Evolutionary conservation across 768 basidiomycete species (phyloP), one percentile per base, ranked within the genome.

Genomic region (Lactifluus subvellereus): DNA sequence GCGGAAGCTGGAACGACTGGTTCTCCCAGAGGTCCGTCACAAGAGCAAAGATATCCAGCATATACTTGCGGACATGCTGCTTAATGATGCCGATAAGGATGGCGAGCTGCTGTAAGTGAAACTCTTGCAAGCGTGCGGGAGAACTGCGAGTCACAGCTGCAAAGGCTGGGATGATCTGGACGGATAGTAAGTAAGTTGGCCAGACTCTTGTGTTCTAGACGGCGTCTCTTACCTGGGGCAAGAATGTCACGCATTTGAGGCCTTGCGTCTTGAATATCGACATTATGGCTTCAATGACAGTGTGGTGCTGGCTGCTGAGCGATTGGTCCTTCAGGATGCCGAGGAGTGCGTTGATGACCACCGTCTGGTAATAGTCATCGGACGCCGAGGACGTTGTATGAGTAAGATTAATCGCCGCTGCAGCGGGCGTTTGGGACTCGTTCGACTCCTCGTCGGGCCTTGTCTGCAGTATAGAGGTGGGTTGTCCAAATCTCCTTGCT

Each of bases 201-300:
- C n/a, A 2, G 6, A 27, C 16, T 8, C 9, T 53, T 32, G 30
- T 16, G 53, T 37, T 13, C 13, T 27, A 40, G 14, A 32, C 14
- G 35, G 3, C 22, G 38, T 54, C 73, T 55, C 48, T 50, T 71
- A 94, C 93, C 80, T 97, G 94, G 49, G 96, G 91, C 30, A 99
- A 76, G 76, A 98, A 98, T 2, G 91, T 84, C 20, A 96, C 94
- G 73, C 94, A 97, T 79, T 95, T 94, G 71, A 98, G 77, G 14
- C 96, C 94, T 71, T 98, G 95, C 0, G 94, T 97, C 74, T 95
- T 94, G 82, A 98, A 99, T 64, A 99, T 98, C 51, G 93, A 89
- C 93, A 98, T 98, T 68, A 99, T 89, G 1, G 94, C 94, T 72
- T 98, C 94, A 60, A 98, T 94, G 52, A 95, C 96, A 27, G 87